Evolutionary conservation across 148 eudicot genomes (phyloP), one percentile per base, ranked within the genome.

Genomic region (Amaranthus hypochondriacus): DNA sequence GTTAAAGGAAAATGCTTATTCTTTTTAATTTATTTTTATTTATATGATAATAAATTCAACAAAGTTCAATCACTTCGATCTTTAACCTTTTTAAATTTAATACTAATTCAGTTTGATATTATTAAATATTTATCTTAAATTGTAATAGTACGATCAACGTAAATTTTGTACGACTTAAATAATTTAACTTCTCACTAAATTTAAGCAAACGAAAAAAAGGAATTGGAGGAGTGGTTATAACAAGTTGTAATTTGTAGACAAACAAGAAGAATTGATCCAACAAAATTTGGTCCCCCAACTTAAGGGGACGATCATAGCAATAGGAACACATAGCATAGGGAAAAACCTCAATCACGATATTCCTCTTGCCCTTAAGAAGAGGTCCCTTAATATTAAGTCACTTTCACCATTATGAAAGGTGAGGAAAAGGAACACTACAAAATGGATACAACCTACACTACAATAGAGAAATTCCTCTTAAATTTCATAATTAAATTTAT

Each of bases 321-420:
- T 47, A 66, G 69, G 73, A 0, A 62, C 11, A 28, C 6, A 9
- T 60, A 47, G 73, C 12, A 50, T 52, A 73, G 75, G 75, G 72
- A 5, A 69, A 69, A 12, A 21, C 48, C 75, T 48, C 54, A 21
- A 28, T 72, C 66, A 49, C 39, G 14, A 63, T 43, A 63, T 60
- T 21, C 69, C 42, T 39, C 43, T 28, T 6, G 21, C 11, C 28
- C 50, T 64, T 4, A 28, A 73, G 42, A 55, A 73, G 58, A 64
- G 75, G 75, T 60, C 75, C 75, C 58, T 28, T 49, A 49, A 9
- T 48, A 18, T 52, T 3, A 28, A 73, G 76, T 73, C 69, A 73
- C 46, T 63, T 73, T 73, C 76, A 74, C n/a, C 14, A 64, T 74
- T 21, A 65, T 74, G 52, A 44, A 55, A 62, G 21, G 57, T 62